Base-by-base conservation (phyloP, 192 early-diverging fungal genomes). In the Allomyces javanicus region DNA sequence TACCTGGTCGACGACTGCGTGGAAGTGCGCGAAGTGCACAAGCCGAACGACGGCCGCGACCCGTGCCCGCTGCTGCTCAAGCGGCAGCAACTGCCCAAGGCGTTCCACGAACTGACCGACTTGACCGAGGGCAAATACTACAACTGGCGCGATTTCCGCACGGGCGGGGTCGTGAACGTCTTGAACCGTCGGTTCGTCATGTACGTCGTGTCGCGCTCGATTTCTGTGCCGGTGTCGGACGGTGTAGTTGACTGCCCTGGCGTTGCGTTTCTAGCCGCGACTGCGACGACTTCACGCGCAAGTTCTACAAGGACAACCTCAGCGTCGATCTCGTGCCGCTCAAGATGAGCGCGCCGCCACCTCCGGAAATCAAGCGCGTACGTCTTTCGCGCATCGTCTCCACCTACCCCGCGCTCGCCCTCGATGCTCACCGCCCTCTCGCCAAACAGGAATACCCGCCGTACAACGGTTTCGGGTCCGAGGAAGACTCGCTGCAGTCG, bases 1-100 rank as follows among this genome's bases (percentile, higher is more conserved):
- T 81, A 84, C 67, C 69, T 85, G 5, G 83, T 85, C 45, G 83
- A 85, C 72, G 83, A 85, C 64, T 78, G 79, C 44, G 77, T 84
- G 24, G 83, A 85, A 69, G 82, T 85, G 1, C 67, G 82, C 12
- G 83, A 85, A 69, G 79, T 85, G 7, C 75, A 77, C 63, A 80
- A 81, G 64, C 78, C 78, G 4, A 85, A 83, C 67, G 78, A 81
- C 65, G 83, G 83, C 7, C 68, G 81, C 27, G 80, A 82, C 63
- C 79, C 79, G 55, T 84, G 80, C 69, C 80, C 81, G 0, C 78
- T 83, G 66, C 68, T 85, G 64, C 69, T 85, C 68, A 67, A 78
- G n/a, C 73, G 79, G 3, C 80, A 82, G 66, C 74, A 69, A 61
- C 70, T 85, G 3, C 82, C 83, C 14, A 85, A 85, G 65, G 61